Evolutionary conservation across 768 basidiomycete genomes (phyloP).

Genomic region (Mycena amicta): DNA sequence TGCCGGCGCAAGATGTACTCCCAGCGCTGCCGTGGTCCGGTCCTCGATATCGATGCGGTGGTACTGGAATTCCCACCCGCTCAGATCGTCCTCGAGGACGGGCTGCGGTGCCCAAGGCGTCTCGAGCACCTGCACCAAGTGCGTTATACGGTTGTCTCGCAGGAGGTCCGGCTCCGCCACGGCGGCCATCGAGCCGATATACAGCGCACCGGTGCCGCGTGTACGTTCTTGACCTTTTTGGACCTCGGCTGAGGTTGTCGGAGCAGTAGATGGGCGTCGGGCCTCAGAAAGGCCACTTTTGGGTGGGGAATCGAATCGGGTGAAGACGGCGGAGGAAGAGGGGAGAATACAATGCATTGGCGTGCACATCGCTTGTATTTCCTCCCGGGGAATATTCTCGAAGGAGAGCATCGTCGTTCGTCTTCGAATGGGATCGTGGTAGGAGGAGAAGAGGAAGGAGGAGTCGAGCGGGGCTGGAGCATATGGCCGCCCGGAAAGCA

Average conservation of each 20-base stretch:
- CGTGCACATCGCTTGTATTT: constrained; percentile 81
- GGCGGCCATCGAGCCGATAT: constrained; percentile 64
- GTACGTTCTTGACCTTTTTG: constrained; percentile 8
- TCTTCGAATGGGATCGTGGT: no score
- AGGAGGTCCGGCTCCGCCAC: constrained; percentile 57
- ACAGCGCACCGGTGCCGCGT: constrained; percentile 52
- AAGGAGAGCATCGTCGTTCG: constrained; percentile 71
- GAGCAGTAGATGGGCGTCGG: not conserved
- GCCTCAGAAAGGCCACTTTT: not conserved
- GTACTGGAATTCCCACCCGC: constrained; percentile 33
- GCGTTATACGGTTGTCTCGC: constrained; percentile 45
- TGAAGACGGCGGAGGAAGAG: constrained; percentile 37
- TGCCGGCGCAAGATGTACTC: constrained; percentile 64
- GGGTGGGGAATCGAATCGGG: constrained; percentile 15
- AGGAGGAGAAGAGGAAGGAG: no score
- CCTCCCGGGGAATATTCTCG: constrained; percentile 69
- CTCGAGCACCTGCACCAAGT: constrained; percentile 64
- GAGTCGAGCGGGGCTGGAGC: no score
- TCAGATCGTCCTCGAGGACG: constrained; percentile 59
- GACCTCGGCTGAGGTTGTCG: constrained; percentile 8
- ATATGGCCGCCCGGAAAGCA: no score
- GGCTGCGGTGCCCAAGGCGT: constrained; percentile 56
- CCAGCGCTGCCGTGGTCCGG: constrained; percentile 31
- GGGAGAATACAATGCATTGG: constrained; percentile 75
- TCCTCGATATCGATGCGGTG: constrained; percentile 43